Conservation (phyloP, 2,329 filamentous ascomycete species). For the Ceratocystis lukuohia region DNA sequence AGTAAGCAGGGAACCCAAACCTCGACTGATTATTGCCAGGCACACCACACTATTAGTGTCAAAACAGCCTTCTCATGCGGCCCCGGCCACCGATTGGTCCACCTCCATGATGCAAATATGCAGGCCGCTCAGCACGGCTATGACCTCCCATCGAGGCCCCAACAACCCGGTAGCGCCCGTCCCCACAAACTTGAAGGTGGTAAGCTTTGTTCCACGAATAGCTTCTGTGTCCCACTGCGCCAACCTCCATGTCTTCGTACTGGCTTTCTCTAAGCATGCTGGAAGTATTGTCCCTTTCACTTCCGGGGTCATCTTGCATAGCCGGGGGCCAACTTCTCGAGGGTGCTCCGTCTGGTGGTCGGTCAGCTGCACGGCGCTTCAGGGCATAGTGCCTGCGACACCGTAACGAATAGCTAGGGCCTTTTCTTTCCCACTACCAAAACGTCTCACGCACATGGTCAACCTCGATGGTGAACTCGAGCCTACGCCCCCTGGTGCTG, state of each 20-base stretch:
- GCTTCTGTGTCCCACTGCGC: slow-evolving; percentile 27
- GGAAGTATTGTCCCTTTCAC: not conserved
- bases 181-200: slow-evolving; percentile 31
- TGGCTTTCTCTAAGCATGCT: slow-evolving; percentile 19
- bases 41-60: too few species aligned
- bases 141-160: slow-evolving; percentile 32
- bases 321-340: not conserved
- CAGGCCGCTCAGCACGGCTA: slow-evolving; percentile 26
- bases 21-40: not conserved
- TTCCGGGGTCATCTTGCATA: not conserved
- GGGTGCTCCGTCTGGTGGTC: slow-evolving; percentile 12
- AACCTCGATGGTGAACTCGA: slow-evolving; percentile 28
- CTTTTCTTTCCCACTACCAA: slow-evolving; percentile 32
- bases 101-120: slow-evolving; percentile 8
- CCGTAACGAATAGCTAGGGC: slow-evolving; percentile 25
- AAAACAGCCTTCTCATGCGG: not conserved
- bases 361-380: slow-evolving; percentile 25
- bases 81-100: not conserved
- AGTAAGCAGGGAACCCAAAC: not conserved
- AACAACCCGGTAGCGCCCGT: slow-evolving; percentile 29
- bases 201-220: slow-evolving; percentile 27
- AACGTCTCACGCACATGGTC: slow-evolving; percentile 27
- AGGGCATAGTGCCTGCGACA: slow-evolving; percentile 31
- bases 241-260: slow-evolving; percentile 30
- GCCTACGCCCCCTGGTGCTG: slow-evolving; percentile 21